These are phyloP conservation scores for Amanita thiersii DNA, from an alignment of 768 basidiomycete genomes.

Conservation along the genomic window DNA sequence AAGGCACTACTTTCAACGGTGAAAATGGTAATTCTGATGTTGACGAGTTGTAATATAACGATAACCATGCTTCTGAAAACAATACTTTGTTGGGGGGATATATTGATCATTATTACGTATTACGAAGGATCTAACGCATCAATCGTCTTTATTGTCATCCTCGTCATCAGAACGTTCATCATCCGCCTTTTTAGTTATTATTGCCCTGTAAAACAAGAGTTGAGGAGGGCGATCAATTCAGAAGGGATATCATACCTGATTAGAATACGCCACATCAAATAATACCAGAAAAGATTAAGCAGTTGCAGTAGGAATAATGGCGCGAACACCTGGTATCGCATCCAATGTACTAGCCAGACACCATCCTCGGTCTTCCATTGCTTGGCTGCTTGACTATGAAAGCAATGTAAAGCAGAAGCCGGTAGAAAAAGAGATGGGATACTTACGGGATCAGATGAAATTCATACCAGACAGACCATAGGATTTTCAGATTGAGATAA, in stretches of 20 bases:
- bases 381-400: slow-evolving; percentile 40
- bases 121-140: slow-evolving; percentile 5
- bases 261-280: slow-evolving; percentile 71
- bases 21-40: no score
- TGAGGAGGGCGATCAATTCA: slow-evolving; percentile 6
- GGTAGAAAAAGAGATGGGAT: background rate
- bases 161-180: slow-evolving; percentile 82
- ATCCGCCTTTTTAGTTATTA: slow-evolving; percentile 35
- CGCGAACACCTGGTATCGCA: slow-evolving; percentile 72
- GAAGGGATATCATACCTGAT: slow-evolving; percentile 43
- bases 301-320: slow-evolving; percentile 71
- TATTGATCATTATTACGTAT: background rate
- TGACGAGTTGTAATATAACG: no score
- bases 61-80: background rate
- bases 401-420: background rate
- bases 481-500: slow-evolving; percentile 78
- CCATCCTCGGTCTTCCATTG: slow-evolving; percentile 56
- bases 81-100: background rate
- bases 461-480: slow-evolving; percentile 83
- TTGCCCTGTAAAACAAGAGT: slow-evolving; percentile 33
- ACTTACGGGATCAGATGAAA: slow-evolving; percentile 70
- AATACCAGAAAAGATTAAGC: slow-evolving; percentile 93
- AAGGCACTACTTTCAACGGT: no score
- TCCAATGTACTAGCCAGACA: slow-evolving; percentile 67
- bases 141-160: slow-evolving; percentile 29